These are phyloP conservation scores for Henckelia pumila DNA, from an alignment of 257 asterid genomes.

Conservation along the genomic window DNA sequence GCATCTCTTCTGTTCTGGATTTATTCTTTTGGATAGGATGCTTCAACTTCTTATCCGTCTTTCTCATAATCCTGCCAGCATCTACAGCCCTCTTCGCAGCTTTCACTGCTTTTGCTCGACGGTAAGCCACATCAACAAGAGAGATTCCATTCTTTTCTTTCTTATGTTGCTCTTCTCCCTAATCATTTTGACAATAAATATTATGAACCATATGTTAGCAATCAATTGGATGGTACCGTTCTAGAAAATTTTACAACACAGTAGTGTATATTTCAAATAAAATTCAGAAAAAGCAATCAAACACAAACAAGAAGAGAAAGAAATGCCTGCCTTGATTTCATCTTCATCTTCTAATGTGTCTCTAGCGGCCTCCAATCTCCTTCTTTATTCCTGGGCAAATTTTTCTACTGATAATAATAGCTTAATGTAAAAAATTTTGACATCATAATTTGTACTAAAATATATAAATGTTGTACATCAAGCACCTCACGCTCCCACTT, in stretches of 20 bases:
- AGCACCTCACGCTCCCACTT: constrained; percentile 90
- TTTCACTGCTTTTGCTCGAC: constrained; percentile 95
- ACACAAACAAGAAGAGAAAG: constrained; percentile 6
- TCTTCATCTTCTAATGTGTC: constrained; percentile 80
- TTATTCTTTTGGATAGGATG: constrained; percentile 38
- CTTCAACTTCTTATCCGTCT: constrained; percentile 46
- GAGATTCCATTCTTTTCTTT: constrained; percentile 62
- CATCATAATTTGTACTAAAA: constrained; percentile 5
- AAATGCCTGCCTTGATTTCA: constrained; percentile 41
- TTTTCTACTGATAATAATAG: constrained; percentile 38
- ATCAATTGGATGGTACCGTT: no score
- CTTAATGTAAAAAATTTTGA: constrained; percentile 9
- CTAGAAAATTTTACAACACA: no score
- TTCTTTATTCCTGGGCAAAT: constrained; percentile 82
- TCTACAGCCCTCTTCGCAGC: constrained; percentile 83
- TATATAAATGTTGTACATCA: constrained; percentile 22
- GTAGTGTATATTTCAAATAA: not conserved
- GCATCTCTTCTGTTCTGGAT: constrained; percentile 79
- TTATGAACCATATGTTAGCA: constrained; percentile 1
- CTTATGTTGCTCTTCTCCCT: constrained; percentile 60
- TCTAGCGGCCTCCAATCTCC: constrained; percentile 94
- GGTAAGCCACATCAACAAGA: constrained; percentile 84
- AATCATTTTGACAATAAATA: constrained; percentile 19
- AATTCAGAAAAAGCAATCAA: not conserved
- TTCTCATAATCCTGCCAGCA: constrained; percentile 72